Evolutionary conservation across 2,329 filamentous ascomycete species (phyloP).

Genomic region (Trichoderma sp.): DNA sequence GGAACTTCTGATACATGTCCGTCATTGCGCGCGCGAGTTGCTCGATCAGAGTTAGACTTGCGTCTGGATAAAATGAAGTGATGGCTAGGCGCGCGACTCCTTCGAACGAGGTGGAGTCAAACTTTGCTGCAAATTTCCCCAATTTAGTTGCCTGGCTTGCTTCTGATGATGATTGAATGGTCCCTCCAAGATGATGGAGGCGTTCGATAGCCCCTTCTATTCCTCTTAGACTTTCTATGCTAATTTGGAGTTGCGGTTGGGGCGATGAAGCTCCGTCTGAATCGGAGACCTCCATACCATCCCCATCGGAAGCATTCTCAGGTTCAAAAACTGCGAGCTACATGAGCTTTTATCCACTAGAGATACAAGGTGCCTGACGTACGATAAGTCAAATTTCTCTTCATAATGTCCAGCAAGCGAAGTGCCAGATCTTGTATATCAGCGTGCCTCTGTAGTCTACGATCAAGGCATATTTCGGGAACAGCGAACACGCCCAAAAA

Average conservation of each 20-base stretch:
- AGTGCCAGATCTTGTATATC: slow-evolving; percentile 15
- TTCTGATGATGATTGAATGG: slow-evolving; percentile 6
- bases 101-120: background rate
- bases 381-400: slow-evolving; percentile 17
- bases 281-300: background rate
- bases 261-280: background rate
- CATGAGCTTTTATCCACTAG: background rate
- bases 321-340: background rate
- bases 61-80: slow-evolving; percentile 7
- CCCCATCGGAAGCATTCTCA: no score
- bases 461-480: slow-evolving; percentile 16
- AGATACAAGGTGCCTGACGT: background rate
- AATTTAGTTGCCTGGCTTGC: background rate
- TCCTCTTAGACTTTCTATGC: background rate
- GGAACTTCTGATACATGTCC: slow-evolving; percentile 13
- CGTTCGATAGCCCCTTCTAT: slow-evolving; percentile 7
- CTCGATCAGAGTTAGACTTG: background rate
- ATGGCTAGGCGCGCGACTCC: background rate
- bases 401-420: slow-evolving; percentile 13
- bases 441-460: slow-evolving; percentile 1
- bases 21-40: slow-evolving; percentile 6
- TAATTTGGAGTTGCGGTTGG: background rate
- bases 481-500: slow-evolving; percentile 16
- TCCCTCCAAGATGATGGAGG: slow-evolving; percentile 11
- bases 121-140: background rate